Base-by-base conservation (phyloP, 768 basidiomycete genomes). In the Candolleomyces eurysporus region DNA sequence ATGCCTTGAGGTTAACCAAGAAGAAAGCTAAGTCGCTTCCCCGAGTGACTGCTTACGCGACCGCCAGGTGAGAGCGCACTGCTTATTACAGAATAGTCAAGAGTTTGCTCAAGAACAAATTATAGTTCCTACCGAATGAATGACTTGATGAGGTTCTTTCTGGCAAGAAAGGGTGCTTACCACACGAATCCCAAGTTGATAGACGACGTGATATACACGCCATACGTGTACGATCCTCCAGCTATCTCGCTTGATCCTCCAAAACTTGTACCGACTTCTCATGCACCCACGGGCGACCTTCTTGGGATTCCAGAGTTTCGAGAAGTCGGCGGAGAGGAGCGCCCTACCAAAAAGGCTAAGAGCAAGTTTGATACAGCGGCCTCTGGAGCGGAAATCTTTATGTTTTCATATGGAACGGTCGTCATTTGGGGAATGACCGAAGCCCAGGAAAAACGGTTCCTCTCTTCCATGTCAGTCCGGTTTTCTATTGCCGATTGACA, bases 381-480 rank as follows among this genome's bases (percentile, higher is more conserved):
- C 5, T 82, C 81, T 36, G 88, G 89, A 64, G 90, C 91, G 9
- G 96, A 97, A 73, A 90, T 97, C 58, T 97, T 96, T 72, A 76
- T 97, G 65, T 98, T 97, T 74, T 85, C 90, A 64, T 97, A 96
- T 70, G 96, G 96, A 13, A 95, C 93, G 0, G 91, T 96, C 30
- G 96, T 98, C 26, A 92, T 96, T 56, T 98, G 96, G 96, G 96
- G 96, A 26, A 97, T 98, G 95, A 89, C 92, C 43, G 94, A 97
- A 71, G 79, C 86, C 5, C 92, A 97, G 69, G 96, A 98, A 78
- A 91, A 85, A 72, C 82, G 94, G 9, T 94, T 98, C 68, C 76
- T 98, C 63, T 87, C 90, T 30, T 95, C 94, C 21, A 83, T 98
- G 96, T 96, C 68, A 75, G 92, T 79, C 31, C 53, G 39, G 26